phyloP scores from a whole-genome alignment of 352 stramenopile species.

The Phytophthora tubulina region DNA sequence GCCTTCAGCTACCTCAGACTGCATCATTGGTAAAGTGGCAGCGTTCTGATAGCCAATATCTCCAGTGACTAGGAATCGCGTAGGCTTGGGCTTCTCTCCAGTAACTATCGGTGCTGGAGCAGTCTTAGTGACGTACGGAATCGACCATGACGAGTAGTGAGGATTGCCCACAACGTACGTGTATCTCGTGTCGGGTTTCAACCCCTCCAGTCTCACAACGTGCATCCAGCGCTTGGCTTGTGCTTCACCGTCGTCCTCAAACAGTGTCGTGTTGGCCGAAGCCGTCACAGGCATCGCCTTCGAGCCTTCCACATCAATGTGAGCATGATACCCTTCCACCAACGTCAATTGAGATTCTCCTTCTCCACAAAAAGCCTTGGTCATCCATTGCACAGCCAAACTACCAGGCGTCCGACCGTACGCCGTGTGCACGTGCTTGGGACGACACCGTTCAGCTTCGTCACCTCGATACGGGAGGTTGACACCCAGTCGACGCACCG shows the following conservation, averaged over 20 bases:
- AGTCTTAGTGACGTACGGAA: slow-evolving; percentile 79
- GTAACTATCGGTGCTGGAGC: slow-evolving; percentile 40
- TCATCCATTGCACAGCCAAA: slow-evolving; percentile 84
- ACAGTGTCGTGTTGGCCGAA: slow-evolving; percentile 65
- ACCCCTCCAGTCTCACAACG: slow-evolving; percentile 61
- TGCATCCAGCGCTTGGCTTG: slow-evolving; percentile 69
- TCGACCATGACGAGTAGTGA: slow-evolving; percentile 73
- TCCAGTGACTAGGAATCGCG: slow-evolving; percentile 81
- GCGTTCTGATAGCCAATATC: slow-evolving; percentile 91
- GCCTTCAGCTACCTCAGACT: slow-evolving; percentile 80
- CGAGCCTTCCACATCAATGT: slow-evolving; percentile 42
- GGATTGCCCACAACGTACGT: slow-evolving; percentile 84
- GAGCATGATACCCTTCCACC: slow-evolving; percentile 60
- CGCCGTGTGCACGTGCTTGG: slow-evolving; percentile 85
- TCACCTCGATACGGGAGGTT: slow-evolving; percentile 54
- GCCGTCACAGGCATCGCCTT: slow-evolving; percentile 46
- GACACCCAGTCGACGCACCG: slow-evolving; percentile 59
- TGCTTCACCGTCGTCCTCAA: slow-evolving; percentile 65
- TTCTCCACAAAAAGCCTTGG: slow-evolving; percentile 59
- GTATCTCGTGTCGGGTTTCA: slow-evolving; percentile 74
- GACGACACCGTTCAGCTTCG: slow-evolving; percentile 61
- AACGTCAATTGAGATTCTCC: slow-evolving; percentile 63
- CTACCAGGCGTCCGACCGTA: slow-evolving; percentile 66
- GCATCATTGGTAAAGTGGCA: slow-evolving; percentile 85
- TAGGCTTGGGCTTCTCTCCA: slow-evolving; percentile 46